A percentile compares a stretch with the other conserved stretches of the same genome.
phyloP scores from a whole-genome alignment of 2,329 filamentous ascomycete genomes.

The Colletotrichum sublineola region DNA sequence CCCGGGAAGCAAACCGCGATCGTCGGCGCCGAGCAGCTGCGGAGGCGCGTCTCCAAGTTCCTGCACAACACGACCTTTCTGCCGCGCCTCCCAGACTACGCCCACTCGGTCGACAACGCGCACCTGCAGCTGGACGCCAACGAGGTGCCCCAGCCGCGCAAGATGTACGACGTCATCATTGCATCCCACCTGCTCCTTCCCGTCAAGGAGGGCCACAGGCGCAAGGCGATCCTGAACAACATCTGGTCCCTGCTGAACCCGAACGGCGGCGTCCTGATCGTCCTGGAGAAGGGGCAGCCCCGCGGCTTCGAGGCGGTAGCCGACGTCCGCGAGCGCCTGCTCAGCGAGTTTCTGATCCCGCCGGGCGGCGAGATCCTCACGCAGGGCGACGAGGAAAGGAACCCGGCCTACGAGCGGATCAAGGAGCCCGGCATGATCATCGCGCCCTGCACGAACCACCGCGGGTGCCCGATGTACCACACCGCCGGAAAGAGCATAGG shows the following conservation, averaged over 20 bases:
- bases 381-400: slow-evolving; percentile 48
- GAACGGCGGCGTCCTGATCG: slow-evolving; percentile 85
- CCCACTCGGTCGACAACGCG: slow-evolving; percentile 73
- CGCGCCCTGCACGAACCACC: slow-evolving; percentile 90
- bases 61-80: slow-evolving; percentile 93
- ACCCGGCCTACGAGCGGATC: slow-evolving; percentile 55
- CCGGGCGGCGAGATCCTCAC: slow-evolving; percentile 60
- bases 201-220: slow-evolving; percentile 79
- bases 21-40: slow-evolving; percentile 79
- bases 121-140: slow-evolving; percentile 72
- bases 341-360: slow-evolving; percentile 80
- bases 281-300: slow-evolving; percentile 92
- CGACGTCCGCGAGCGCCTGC: slow-evolving; percentile 82
- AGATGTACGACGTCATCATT: slow-evolving; percentile 90
- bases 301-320: slow-evolving; percentile 94
- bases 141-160: slow-evolving; percentile 69
- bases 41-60: slow-evolving; percentile 80
- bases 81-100: slow-evolving; percentile 89
- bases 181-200: slow-evolving; percentile 87
- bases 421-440: slow-evolving; percentile 75
- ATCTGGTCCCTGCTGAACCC: slow-evolving; percentile 89
- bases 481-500: slow-evolving; percentile 77
- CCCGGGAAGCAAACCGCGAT: slow-evolving; percentile 85
- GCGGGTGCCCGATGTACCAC: slow-evolving; percentile 88
- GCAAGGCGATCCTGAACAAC: slow-evolving; percentile 85